These are phyloP conservation scores for Skeletonema tropicum DNA, from an alignment of 108 stramenopile genomes.

Conservation along the genomic window DNA sequence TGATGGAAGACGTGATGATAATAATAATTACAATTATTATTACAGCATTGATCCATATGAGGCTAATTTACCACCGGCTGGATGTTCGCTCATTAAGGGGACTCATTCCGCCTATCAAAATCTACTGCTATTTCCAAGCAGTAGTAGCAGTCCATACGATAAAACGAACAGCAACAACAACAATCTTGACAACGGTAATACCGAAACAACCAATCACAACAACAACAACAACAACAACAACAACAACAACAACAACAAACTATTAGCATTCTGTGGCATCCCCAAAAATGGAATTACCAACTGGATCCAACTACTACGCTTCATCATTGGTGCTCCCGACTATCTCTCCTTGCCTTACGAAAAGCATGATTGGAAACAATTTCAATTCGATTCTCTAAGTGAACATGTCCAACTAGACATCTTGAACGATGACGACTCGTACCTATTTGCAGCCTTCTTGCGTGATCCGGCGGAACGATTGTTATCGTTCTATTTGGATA, in stretches of 20 bases:
- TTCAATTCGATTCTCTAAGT: conserved; percentile 36
- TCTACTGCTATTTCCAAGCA: conserved; percentile 27
- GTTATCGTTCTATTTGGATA: conserved; percentile 36
- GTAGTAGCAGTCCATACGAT: too few relatives aligned
- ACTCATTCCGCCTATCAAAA: conserved; percentile 38
- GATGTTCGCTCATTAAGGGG: conserved; percentile 20
- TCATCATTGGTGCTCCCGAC: conserved; percentile 26
- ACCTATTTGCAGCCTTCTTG: conserved; percentile 32
- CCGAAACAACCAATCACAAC: conserved; percentile 12
- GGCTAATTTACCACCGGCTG: conserved; percentile 31
- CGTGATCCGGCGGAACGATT: conserved; percentile 43
- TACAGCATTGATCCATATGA: conserved; percentile 24
- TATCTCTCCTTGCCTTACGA: conserved; percentile 47
- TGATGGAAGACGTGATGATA: too few relatives aligned
- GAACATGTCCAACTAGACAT: conserved; percentile 24
- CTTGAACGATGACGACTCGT: conserved; percentile 15
- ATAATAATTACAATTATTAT: too few relatives aligned
- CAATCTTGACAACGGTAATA: background rate
- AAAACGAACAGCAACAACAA: background rate
- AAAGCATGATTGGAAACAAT: conserved; percentile 41
- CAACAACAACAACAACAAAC: conserved; percentile 7
- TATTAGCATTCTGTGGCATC: conserved; percentile 61
- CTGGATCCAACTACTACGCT: conserved; percentile 50
- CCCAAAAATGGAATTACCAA: conserved; percentile 53
- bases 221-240: background rate